Base-by-base conservation (phyloP, 2,329 filamentous ascomycete genomes). In the Microcyclosporella mali region DNA sequence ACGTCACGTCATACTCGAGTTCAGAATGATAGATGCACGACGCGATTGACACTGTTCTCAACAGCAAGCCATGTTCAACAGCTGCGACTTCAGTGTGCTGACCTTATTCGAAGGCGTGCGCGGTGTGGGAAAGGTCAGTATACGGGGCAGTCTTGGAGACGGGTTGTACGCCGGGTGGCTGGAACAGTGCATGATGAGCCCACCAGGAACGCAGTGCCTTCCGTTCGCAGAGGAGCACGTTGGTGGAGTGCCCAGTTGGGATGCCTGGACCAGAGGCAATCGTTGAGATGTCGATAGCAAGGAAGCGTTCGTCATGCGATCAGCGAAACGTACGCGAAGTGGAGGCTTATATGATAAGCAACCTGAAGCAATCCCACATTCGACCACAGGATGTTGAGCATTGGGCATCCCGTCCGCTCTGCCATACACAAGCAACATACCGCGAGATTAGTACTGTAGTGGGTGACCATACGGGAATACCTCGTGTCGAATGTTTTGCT, bases 241-340 rank as follows among this genome's bases (percentile, higher is more conserved):
- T 9, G 52, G 48, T 28, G 53, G 54, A 6, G 43, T 30, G 19
- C 21, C 28, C 25, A 43, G 27, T 16, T 51, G 50, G 50, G 38
- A 48, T 40, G 52, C 49, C 10, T 57, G 54, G 54, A 15, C 37
- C 16, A n/a, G 31, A 15, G 37, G 37, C 15, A 39, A 39, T 32
- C 25, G 37, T 8, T 39, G 17, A 34, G 18, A 25, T 25, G 21
- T 25, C 21, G 9, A 25, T 25, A 32, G 30, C 6, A 12, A 32
- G 6, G 30, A 32, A 25, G n/a, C n/a, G n/a, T n/a, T n/a, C n/a
- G n/a, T n/a, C n/a, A n/a, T n/a, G n/a, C 83, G 57, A 87, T 80
- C 55, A 87, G 74, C 21, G 87, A 74, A 3, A 81, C 82, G 66
- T 87, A 87, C 2, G 83, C 83, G 57, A 87, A 87, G 61, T 87